Evolutionary conservation across 2,329 filamentous ascomycete species (phyloP).

Genomic region (Cercospora janseana): DNA sequence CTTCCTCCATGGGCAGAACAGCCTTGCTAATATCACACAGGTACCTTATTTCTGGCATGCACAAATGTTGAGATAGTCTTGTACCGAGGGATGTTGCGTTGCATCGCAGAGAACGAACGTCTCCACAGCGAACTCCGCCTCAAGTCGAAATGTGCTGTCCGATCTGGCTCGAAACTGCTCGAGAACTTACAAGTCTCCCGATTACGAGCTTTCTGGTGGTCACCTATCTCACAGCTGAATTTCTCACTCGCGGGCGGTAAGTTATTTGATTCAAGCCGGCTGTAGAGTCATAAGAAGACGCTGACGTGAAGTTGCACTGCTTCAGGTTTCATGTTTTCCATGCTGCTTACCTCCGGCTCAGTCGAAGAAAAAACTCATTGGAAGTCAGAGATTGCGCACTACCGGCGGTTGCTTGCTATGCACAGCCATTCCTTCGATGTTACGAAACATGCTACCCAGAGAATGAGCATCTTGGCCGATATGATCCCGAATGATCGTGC

Average conservation of each 20-base stretch:
- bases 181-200: slow-evolving; percentile 27
- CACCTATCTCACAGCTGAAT: slow-evolving; percentile 25
- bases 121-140: slow-evolving; percentile 15
- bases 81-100: slow-evolving; percentile 25
- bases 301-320: slow-evolving; percentile 7
- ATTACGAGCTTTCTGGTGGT: slow-evolving; percentile 30
- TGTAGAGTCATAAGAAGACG: too few species aligned
- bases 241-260: slow-evolving; percentile 15
- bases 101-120: slow-evolving; percentile 12
- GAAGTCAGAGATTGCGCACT: slow-evolving; percentile 26
- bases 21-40: slow-evolving; percentile 5
- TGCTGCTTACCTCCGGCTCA: slow-evolving; percentile 24
- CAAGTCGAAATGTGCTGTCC: slow-evolving; percentile 20
- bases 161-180: slow-evolving; percentile 21
- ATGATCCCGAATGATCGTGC: slow-evolving; percentile 16
- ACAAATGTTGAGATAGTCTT: slow-evolving; percentile 25
- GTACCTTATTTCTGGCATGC: slow-evolving; percentile 25
- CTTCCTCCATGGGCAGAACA: neutral
- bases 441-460: slow-evolving; percentile 24
- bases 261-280: too few species aligned
- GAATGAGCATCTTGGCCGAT: slow-evolving; percentile 26
- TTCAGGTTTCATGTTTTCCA: slow-evolving; percentile 29
- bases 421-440: slow-evolving; percentile 27
- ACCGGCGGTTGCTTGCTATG: slow-evolving; percentile 27
- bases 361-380: slow-evolving; percentile 27